phyloP scores from a whole-genome alignment of 106 monocot species.

The Acorus calamus region DNA sequence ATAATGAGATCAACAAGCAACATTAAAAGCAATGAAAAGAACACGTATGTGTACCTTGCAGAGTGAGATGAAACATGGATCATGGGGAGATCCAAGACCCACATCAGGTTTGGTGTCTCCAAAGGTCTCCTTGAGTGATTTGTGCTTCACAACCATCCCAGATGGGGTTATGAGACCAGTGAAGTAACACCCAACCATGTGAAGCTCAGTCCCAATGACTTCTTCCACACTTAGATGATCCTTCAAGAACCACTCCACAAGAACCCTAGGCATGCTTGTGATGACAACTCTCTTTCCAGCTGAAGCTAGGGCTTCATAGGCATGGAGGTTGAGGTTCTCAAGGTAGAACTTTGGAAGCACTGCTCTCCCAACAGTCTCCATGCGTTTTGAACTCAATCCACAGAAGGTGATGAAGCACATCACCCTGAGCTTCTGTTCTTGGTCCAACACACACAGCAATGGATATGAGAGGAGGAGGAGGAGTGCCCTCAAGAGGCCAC shows the following conservation, averaged over 20 bases:
- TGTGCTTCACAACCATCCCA: not conserved
- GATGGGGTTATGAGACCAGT: not conserved
- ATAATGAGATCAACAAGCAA: too few relatives aligned
- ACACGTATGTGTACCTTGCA: not conserved
- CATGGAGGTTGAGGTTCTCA: not conserved
- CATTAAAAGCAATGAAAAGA: too few relatives aligned
- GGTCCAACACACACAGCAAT: not conserved
- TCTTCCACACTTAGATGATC: conserved; percentile 5
- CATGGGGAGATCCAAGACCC: too few relatives aligned
- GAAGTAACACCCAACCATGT: conserved; percentile 5
- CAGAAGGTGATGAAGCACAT: conserved; percentile 2
- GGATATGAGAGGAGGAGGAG: not conserved
- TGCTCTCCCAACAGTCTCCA: not conserved
- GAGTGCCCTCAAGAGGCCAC: too few relatives aligned
- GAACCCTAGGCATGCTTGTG: conserved; percentile 5
- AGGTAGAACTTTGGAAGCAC: conserved; percentile 10
- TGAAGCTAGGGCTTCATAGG: not conserved
- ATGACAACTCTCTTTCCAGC: conserved; percentile 2
- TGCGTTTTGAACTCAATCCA: not conserved
- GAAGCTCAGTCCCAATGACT: conserved; percentile 2
- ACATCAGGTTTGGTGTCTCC: not conserved
- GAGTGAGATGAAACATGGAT: not conserved
- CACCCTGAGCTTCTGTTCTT: not conserved
- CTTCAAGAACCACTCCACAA: conserved; percentile 3
- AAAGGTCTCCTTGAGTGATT: not conserved